Evolutionary conservation across 495 filamentous ascomycete species (phyloP).

Genomic region (Bryoglossum gracile): DNA sequence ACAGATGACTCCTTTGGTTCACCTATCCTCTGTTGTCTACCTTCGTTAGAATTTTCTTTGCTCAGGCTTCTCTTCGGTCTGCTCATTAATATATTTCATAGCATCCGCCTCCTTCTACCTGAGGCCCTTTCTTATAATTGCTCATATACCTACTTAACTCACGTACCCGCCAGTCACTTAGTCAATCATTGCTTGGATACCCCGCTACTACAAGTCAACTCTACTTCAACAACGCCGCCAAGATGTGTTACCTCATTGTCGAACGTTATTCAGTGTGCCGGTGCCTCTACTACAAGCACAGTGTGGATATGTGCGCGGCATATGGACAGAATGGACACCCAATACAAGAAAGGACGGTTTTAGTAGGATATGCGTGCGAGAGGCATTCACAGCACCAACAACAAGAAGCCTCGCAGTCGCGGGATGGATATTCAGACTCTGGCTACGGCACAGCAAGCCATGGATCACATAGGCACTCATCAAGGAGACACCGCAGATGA

Average conservation of each 20-base stretch:
- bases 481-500: constrained; percentile 37
- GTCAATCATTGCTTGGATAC: constrained; percentile 4
- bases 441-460: constrained; percentile 40
- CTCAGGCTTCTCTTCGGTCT: constrained; percentile 24
- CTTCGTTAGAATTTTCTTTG: constrained; percentile 21
- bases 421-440: constrained; percentile 41
- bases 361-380: constrained; percentile 73
- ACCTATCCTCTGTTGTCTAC: constrained; percentile 5
- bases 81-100: constrained; percentile 26
- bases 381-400: constrained; percentile 43
- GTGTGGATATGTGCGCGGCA: constrained; percentile 63
- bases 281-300: constrained; percentile 75
- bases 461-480: constrained; percentile 38
- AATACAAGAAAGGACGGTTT: constrained; percentile 64
- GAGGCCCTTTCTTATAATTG: constrained; percentile 6
- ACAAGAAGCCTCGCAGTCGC: constrained; percentile 20
- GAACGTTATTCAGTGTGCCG: constrained; percentile 74
- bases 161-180: constrained; percentile 8
- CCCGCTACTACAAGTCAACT: constrained; percentile 9
- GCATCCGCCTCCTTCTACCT: constrained; percentile 2
- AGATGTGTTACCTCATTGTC: constrained; percentile 67
- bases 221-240: constrained; percentile 8
- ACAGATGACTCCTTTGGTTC: constrained; percentile 25
- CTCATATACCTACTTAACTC: not conserved
- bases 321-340: constrained; percentile 64